These are phyloP conservation scores for Stephania yunnanensis DNA, from an alignment of 164 flowering plant genomes.

Conservation along the genomic window DNA sequence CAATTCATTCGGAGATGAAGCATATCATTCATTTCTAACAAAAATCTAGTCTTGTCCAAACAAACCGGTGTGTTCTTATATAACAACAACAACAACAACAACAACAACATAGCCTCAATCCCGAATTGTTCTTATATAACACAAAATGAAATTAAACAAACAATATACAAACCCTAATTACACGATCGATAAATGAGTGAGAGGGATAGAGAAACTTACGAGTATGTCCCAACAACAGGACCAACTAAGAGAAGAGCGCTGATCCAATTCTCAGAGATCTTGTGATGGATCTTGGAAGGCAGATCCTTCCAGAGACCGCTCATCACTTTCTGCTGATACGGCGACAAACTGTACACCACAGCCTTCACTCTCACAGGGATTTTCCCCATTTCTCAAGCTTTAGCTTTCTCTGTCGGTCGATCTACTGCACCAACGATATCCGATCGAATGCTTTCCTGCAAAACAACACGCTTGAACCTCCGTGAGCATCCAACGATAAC, in stretches of 20 bases:
- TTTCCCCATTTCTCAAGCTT: constrained; percentile 46
- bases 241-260: constrained; percentile 50
- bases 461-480: too few species aligned
- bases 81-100: too few species aligned
- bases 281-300: constrained; percentile 54
- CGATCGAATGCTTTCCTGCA: too few species aligned
- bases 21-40: background rate
- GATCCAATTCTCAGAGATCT: constrained; percentile 78
- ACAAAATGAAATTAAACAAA: background rate
- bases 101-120: too few species aligned
- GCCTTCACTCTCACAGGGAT: constrained; percentile 61
- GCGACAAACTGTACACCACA: constrained; percentile 64
- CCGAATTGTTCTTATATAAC: background rate
- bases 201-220: constrained; percentile 25
- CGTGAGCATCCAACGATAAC: too few species aligned
- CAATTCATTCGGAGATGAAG: background rate
- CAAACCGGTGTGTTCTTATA: too few species aligned
- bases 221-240: constrained; percentile 57
- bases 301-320: constrained; percentile 69
- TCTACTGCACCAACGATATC: too few species aligned
- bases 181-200: background rate
- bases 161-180: background rate
- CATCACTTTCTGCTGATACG: constrained; percentile 83
- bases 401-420: too few species aligned
- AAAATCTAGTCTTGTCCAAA: background rate